Evolutionary conservation across 2,329 filamentous ascomycete species (phyloP).

Genomic region (Hypoxylon sp.): DNA sequence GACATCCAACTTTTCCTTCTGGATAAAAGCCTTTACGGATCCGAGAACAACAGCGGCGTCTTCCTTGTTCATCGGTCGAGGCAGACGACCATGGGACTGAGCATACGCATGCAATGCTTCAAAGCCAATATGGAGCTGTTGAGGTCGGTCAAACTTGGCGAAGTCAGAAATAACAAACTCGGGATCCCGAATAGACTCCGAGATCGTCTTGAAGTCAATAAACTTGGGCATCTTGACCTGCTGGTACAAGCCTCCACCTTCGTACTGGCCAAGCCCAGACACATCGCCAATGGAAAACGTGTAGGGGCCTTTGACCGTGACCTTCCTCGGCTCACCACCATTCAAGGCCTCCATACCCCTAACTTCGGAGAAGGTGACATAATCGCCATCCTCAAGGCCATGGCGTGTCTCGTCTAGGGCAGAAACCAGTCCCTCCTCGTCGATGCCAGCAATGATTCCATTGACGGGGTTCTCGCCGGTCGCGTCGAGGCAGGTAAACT

Average conservation of each 20-base stretch:
- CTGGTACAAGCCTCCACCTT: constrained; percentile 88
- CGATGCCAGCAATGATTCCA: constrained; percentile 91
- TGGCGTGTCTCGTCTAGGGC: constrained; percentile 95
- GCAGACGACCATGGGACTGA: constrained; percentile 80
- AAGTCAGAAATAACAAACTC: constrained; percentile 95
- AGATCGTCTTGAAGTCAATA: constrained; percentile 87
- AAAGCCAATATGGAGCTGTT: constrained; percentile 91
- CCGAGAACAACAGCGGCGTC: constrained; percentile 86
- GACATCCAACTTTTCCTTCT: constrained; percentile 81
- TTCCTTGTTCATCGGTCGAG: constrained; percentile 84
- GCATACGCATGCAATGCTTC: constrained; percentile 92
- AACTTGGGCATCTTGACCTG: constrained; percentile 99
- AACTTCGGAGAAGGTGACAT: constrained; percentile 93
- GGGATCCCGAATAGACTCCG: constrained; percentile 84
- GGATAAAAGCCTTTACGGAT: constrained; percentile 80
- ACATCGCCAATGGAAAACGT: constrained; percentile 98
- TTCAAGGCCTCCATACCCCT: constrained; percentile 94
- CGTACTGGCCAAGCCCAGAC: constrained; percentile 86
- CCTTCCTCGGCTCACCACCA: constrained; percentile 84
- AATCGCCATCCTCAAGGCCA: constrained; percentile 96
- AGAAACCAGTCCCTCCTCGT: constrained; percentile 91
- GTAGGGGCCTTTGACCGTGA: constrained; percentile 95
- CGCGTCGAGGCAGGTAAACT: constrained; percentile 90
- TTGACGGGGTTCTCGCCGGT: constrained; percentile 90
- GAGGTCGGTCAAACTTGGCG: constrained; percentile 96